phyloP scores from a whole-genome alignment of 169 alveolate species.

The Plasmodium malariae region DNA sequence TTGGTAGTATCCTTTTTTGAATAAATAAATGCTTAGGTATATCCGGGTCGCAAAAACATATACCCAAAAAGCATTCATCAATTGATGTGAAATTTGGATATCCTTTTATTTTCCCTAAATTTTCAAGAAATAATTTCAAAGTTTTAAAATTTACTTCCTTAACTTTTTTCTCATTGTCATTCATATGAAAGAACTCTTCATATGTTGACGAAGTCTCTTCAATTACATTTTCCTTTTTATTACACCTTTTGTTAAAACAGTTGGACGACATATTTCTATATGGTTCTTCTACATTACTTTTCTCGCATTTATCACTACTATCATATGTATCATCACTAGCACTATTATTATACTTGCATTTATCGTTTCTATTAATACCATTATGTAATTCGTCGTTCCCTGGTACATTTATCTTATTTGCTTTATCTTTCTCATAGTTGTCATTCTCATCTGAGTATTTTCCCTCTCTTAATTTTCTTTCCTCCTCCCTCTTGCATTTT shows the following conservation, averaged over 20 bases:
- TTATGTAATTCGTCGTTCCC: too few species aligned
- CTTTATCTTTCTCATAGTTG: too few species aligned
- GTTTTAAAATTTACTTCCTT: slow-evolving; percentile 55
- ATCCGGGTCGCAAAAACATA: slow-evolving; percentile 73
- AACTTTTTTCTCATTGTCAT: slow-evolving; percentile 35
- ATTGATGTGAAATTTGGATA: slow-evolving; percentile 45
- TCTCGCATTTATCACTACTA: background rate
- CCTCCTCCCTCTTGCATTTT: too few species aligned
- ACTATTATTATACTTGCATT: background rate
- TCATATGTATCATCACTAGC: background rate
- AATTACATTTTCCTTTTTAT: slow-evolving; percentile 5
- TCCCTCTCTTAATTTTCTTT: too few species aligned
- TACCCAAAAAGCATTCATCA: slow-evolving; percentile 74
- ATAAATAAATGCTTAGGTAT: slow-evolving; percentile 58
- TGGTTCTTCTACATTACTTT: background rate
- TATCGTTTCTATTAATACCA: background rate
- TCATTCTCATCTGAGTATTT: too few species aligned
- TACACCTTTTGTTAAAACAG: background rate
- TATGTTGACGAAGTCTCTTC: slow-evolving; percentile 51
- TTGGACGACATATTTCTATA: background rate
- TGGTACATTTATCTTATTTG: too few species aligned
- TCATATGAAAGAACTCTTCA: slow-evolving; percentile 24
- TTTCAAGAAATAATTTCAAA: slow-evolving; percentile 46
- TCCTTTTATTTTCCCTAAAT: slow-evolving; percentile 70
- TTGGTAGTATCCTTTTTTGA: slow-evolving; percentile 63